phyloP scores from a whole-genome alignment of 306 rosid species.

The Cercis canadensis region DNA sequence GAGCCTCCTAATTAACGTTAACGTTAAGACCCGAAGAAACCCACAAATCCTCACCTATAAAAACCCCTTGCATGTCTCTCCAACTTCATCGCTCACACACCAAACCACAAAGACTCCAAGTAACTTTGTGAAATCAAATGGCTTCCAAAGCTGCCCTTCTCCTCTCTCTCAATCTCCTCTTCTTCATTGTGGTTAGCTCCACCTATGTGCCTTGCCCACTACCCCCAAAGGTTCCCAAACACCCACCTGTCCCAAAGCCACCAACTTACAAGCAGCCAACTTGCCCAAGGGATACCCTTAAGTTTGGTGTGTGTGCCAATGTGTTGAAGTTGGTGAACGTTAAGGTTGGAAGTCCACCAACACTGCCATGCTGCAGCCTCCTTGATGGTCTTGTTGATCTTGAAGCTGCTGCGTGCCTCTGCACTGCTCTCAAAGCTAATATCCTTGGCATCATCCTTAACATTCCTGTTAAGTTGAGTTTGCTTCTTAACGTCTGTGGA shows the following conservation, averaged over 20 bases:
- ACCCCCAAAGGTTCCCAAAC: conserved; percentile 43
- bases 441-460: conserved; percentile 73
- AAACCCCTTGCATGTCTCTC: conserved; percentile 26
- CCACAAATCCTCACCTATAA: conserved; percentile 56
- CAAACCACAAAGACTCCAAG: conserved; percentile 21
- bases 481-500: conserved; percentile 79
- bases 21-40: not conserved
- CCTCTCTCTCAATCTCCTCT: conserved; percentile 60
- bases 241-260: conserved; percentile 44
- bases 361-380: conserved; percentile 74
- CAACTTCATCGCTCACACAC: conserved; percentile 28
- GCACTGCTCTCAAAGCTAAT: conserved; percentile 75
- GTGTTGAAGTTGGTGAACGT: conserved; percentile 66
- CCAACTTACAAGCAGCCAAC: conserved; percentile 22
- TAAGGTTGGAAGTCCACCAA: conserved; percentile 67
- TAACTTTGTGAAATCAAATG: conserved; percentile 40
- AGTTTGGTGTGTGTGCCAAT: conserved; percentile 78
- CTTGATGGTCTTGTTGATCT: conserved; percentile 71
- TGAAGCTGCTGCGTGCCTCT: conserved; percentile 80
- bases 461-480: conserved; percentile 65
- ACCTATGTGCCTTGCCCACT: conserved; percentile 68
- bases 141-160: conserved; percentile 71
- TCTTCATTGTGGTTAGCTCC: conserved; percentile 73
- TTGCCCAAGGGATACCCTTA: conserved; percentile 69
- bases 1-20: conserved; percentile 23